Evolutionary conservation across 352 stramenopile genomes (phyloP).

Genomic region (Elongisporangium prolatum): DNA sequence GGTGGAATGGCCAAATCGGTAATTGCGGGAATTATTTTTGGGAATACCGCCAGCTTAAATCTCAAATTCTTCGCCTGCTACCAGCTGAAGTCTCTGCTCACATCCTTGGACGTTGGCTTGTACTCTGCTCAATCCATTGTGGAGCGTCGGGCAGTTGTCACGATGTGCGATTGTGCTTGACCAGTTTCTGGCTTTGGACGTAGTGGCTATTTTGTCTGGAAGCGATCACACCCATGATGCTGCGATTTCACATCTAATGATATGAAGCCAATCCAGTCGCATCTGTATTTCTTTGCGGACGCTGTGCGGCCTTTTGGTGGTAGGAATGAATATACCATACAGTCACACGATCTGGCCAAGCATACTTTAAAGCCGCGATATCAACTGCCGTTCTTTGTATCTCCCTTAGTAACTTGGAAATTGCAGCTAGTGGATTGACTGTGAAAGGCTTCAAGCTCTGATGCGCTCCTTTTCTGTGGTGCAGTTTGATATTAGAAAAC

Average conservation of each 20-base stretch:
- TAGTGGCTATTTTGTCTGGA: slow-evolving; percentile 17
- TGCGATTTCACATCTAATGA: slow-evolving; percentile 18
- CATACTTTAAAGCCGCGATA: neutral
- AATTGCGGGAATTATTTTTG: neutral
- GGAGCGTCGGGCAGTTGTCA: slow-evolving; percentile 1
- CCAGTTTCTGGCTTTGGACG: slow-evolving; percentile 1
- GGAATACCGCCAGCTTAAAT: neutral
- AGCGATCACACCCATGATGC: slow-evolving; percentile 15
- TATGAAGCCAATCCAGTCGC: slow-evolving; percentile 13
- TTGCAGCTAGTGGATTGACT: slow-evolving; percentile 3
- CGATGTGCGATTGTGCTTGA: slow-evolving; percentile 9
- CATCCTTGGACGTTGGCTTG: slow-evolving; percentile 5
- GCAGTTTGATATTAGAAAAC: slow-evolving; percentile 23
- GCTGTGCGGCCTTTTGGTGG: neutral
- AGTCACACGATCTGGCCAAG: neutral
- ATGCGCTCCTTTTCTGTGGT: slow-evolving; percentile 19
- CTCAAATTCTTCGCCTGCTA: slow-evolving; percentile 4
- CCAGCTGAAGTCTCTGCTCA: slow-evolving; percentile 5
- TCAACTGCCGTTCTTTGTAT: slow-evolving; percentile 1
- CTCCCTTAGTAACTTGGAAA: neutral
- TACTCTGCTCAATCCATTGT: neutral
- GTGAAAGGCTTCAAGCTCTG: slow-evolving; percentile 7
- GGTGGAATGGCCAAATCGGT: neutral
- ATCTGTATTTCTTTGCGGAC: neutral
- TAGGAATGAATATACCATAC: neutral